A percentile compares a stretch with the other conserved stretches of the same genome.
Conservation (phyloP, 2,329 filamentous ascomycete genomes). For the Penicillium sp. region DNA sequence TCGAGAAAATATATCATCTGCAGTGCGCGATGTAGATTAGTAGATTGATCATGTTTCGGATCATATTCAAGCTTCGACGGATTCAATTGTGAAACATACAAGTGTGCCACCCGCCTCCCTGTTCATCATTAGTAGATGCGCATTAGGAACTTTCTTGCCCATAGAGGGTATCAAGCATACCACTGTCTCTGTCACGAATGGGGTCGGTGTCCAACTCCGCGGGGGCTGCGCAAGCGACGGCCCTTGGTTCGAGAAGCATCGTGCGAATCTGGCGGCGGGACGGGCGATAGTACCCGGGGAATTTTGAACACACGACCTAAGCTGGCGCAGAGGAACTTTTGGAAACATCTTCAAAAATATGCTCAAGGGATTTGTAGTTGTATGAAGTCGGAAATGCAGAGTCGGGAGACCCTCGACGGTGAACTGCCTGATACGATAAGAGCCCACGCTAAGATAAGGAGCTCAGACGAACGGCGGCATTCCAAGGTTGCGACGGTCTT, state of each 20-base stretch:
- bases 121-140: slow-evolving; percentile 23
- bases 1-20: slow-evolving; percentile 80
- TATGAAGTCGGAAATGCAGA: slow-evolving; percentile 2
- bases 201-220: slow-evolving; percentile 51
- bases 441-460: slow-evolving; percentile 18
- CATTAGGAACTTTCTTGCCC: not conserved
- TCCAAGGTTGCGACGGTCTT: not conserved
- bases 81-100: slow-evolving; percentile 53
- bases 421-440: slow-evolving; percentile 14
- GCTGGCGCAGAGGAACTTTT: slow-evolving; percentile 20
- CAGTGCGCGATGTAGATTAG: slow-evolving; percentile 18
- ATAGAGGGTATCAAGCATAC: slow-evolving; percentile 41
- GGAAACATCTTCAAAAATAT: slow-evolving; percentile 24
- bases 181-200: slow-evolving; percentile 55
- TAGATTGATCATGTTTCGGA: not conserved
- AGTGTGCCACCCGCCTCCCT: slow-evolving; percentile 75
- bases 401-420: slow-evolving; percentile 4
- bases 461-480: not conserved
- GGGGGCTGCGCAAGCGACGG: slow-evolving; percentile 32
- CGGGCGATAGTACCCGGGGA: slow-evolving; percentile 4
- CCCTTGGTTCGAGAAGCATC: slow-evolving; percentile 32
- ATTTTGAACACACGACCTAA: slow-evolving; percentile 20
- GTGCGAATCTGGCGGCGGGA: slow-evolving; percentile 10
- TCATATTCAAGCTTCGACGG: slow-evolving; percentile 20
- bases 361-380: not conserved